Evolutionary conservation across 108 stramenopile genomes (phyloP), one percentile per base, ranked within the genome.

Genomic region (Cyclotella baltica): DNA sequence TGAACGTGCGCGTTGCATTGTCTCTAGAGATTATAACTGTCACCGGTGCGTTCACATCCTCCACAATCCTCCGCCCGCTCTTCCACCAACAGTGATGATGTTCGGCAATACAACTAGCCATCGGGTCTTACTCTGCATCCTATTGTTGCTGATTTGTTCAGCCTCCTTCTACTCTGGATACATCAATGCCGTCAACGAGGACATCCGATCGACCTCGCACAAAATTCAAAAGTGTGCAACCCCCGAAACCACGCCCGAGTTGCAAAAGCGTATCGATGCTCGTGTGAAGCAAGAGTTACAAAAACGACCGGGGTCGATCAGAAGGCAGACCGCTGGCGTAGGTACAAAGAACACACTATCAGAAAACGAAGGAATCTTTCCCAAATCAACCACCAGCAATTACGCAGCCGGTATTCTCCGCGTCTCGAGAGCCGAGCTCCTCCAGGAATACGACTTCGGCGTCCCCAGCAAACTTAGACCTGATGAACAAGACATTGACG

Each of bases 341-440:
- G 19, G 18, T 16, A 48, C 2, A 48, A n/a, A 16, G 19, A 48
- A 2, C 3, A 27, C n/a, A n/a, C n/a, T n/a, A n/a, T n/a, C n/a
- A n/a, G n/a, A 27, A 2, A 58, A 29, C 10, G 38, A 59, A 16
- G 53, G 30, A 13, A 11, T 67, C 40, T 76, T 76, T 76, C 75
- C 75, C 29, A 46, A 62, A 18, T 56, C 75, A 15, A 55, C 70
- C 3, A 33, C 27, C 35, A 62, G 50, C 13, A 63, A 52, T 67
- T n/a, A n/a, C n/a, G 77, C 50, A 4, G 55, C 57, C 5, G 77
- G 77, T 8, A 63, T 63, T 2, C 37, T 73, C 19, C 59, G 70
- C 20, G 72, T 73, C 37, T 66, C 72, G 43, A 73, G 40, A 62
- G 79, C 63, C 5, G 79, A 80, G n/a, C 57, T 80, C 10, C 27